Percentiles rank a stretch among this genome's conserved stretches.
These are phyloP conservation scores for Solanum hybrid DNA, from an alignment of 305 asterid species.

Conservation along the genomic window DNA sequence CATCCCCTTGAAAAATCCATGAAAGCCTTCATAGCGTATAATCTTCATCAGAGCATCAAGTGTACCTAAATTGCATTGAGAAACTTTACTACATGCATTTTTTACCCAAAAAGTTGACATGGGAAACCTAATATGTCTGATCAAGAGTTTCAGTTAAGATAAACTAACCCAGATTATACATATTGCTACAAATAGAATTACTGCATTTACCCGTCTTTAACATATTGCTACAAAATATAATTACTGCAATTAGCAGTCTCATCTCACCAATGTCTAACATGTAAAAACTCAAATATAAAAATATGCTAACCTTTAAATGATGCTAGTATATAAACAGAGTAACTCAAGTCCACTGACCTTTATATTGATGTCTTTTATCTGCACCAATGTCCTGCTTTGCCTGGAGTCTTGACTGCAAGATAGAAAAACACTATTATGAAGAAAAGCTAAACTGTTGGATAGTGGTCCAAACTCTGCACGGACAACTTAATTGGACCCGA, in stretches of 20 bases:
- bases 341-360: slow-evolving; percentile 38
- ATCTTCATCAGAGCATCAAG: slow-evolving; percentile 81
- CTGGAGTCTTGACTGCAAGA: slow-evolving; percentile 88
- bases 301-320: not conserved
- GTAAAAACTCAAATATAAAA: not conserved
- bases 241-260: not conserved
- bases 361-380: slow-evolving; percentile 77
- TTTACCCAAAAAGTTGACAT: not conserved
- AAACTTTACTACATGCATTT: not conserved
- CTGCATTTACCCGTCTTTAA: not conserved
- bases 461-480: not conserved
- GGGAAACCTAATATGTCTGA: not conserved
- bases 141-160: not conserved
- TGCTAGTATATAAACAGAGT: not conserved
- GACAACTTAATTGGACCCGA: not conserved
- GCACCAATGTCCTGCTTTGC: slow-evolving; percentile 59
- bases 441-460: not conserved
- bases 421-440: not conserved
- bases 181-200: not conserved
- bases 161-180: not conserved
- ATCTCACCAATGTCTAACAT: not conserved
- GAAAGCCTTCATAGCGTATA: slow-evolving; percentile 68
- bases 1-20: slow-evolving; percentile 92
- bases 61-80: slow-evolving; percentile 52
- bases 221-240: not conserved